Conservation (phyloP, 2,329 filamentous ascomycete species). For the Plectosphaerella sp. region DNA sequence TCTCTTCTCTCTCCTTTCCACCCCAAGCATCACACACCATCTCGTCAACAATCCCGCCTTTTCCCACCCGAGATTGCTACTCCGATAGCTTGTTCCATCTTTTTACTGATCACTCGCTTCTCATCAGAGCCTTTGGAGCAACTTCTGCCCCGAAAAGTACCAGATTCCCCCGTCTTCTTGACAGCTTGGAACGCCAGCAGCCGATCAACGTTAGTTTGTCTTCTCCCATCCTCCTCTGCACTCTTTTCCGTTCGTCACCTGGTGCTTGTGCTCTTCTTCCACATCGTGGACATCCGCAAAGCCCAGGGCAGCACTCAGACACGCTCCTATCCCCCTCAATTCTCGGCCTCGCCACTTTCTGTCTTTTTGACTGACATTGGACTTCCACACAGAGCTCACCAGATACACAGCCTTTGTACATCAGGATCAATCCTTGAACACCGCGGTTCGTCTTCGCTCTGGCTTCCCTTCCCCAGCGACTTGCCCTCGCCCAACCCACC, state of each 20-base stretch:
- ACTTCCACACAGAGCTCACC: background rate
- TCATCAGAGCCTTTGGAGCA: constrained; percentile 48
- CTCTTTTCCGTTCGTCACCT: too few species aligned
- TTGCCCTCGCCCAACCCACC: too few species aligned
- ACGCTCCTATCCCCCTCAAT: too few species aligned
- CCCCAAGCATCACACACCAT: constrained; percentile 2
- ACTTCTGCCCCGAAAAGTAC: constrained; percentile 29
- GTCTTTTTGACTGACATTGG: background rate
- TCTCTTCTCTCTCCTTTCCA: constrained; percentile 11
- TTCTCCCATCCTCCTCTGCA: too few species aligned
- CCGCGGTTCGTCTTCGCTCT: too few species aligned
- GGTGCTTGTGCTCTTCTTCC: too few species aligned
- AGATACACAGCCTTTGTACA: background rate
- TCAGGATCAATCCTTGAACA: too few species aligned
- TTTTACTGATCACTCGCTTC: constrained; percentile 52
- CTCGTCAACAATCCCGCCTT: constrained; percentile 26
- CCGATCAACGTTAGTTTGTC: constrained; percentile 6
- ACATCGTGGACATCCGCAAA: too few species aligned
- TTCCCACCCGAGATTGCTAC: constrained; percentile 42
- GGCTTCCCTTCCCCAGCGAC: background rate
- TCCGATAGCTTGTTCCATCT: constrained; percentile 53
- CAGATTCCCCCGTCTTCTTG: background rate
- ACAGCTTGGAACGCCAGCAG: background rate
- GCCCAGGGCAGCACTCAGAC: too few species aligned
- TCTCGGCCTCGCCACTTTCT: too few species aligned